Conservation (phyloP, 257 asterid species). For the Scutellaria galericulata region DNA sequence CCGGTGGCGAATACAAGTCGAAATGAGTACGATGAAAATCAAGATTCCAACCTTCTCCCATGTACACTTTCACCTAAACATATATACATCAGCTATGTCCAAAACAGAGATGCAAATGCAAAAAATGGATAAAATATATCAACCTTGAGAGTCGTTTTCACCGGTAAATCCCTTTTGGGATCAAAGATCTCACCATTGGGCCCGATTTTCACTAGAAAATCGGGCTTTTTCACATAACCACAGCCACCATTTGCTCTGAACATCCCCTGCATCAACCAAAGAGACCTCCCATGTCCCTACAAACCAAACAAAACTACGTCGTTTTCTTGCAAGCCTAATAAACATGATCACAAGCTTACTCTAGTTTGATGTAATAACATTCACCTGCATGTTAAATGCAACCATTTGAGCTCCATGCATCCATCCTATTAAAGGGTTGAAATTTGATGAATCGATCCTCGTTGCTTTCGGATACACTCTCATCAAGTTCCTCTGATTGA, state of each 20-base stretch:
- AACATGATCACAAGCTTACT: no score
- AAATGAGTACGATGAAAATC: slow-evolving; percentile 76
- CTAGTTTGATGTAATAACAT: neutral
- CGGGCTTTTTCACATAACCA: slow-evolving; percentile 82
- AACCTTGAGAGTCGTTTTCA: slow-evolving; percentile 65
- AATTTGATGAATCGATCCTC: slow-evolving; percentile 81
- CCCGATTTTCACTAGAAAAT: slow-evolving; percentile 49
- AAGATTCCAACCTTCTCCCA: slow-evolving; percentile 84
- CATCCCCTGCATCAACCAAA: slow-evolving; percentile 89
- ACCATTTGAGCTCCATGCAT: slow-evolving; percentile 85
- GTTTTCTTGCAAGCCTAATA: neutral
- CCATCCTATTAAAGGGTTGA: slow-evolving; percentile 82
- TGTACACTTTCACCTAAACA: slow-evolving; percentile 63
- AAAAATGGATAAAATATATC: neutral
- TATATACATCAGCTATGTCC: neutral
- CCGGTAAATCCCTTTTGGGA: slow-evolving; percentile 54
- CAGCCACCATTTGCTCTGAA: slow-evolving; percentile 85
- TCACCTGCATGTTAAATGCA: slow-evolving; percentile 88
- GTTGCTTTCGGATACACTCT: slow-evolving; percentile 78
- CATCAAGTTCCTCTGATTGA: slow-evolving; percentile 75
- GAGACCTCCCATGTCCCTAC: slow-evolving; percentile 70
- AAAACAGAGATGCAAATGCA: neutral
- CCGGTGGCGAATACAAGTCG: slow-evolving; percentile 79
- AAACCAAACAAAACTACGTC: neutral
- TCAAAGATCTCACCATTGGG: slow-evolving; percentile 55